Base-by-base conservation (phyloP, 73 alveolate genomes). In the Symbiodinium pilosum region DNA sequence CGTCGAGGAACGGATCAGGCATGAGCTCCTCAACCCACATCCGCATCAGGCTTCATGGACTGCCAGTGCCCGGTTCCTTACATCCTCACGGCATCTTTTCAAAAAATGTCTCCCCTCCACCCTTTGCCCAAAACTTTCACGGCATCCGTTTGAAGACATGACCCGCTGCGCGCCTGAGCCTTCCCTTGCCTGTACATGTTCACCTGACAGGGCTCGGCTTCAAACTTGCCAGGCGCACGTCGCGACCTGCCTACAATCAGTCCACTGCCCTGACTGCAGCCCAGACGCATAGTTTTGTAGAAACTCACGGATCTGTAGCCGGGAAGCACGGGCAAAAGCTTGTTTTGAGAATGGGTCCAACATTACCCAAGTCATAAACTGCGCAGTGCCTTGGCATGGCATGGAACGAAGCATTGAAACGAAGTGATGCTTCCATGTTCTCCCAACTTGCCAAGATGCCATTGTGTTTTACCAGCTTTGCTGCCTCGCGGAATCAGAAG, bases 1-100 rank as follows among this genome's bases (percentile, higher is more conserved):
- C 89, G 43, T n/a, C 40, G 97, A 69, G 32, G 88, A 91, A 91
- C 51, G 97, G 97, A 47, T 91, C 97, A 0, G 97, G 97, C 97
- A 91, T 91, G 43, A 91, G 84, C 88, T 91, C 97, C 97, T 91
- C 21, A 5, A 20, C 38, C 38, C 16, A 40, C 41, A 30, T 24
- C 73, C 34, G 26, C 32, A 54, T 24, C 59, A 64, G 30, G 0
- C 41, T 64, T 24, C 7, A 38, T n/a, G 34, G 81, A 5, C 1
- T 30, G 81, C 41, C n/a, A n/a, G n/a, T 56, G 75, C 59, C 59
- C 59, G 59, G 14, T 6, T 14, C 59, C n/a, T n/a, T n/a, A 47
- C 59, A 14, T 47, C 21, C 59, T 6, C 6, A 14, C 59, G 59
- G 59, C 59, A 14, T 47, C 59, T 47, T 14, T 47, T n/a, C n/a